Conservation (phyloP, 495 filamentous ascomycete species). For the Filosporella fistucella region DNA sequence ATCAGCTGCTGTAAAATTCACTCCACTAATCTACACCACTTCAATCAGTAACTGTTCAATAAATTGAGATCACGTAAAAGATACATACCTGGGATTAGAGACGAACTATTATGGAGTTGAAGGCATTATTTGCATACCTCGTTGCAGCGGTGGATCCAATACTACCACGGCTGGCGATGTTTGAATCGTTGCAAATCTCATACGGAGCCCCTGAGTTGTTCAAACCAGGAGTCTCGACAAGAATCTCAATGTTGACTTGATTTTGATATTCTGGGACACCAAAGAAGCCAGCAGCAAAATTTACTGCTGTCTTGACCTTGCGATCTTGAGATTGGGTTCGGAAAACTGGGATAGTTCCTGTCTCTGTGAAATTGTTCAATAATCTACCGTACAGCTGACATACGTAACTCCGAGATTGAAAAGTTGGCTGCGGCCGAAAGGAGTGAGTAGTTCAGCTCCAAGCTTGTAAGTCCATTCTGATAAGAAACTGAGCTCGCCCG, state of each 20-base stretch:
- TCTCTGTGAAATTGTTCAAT: slow-evolving; percentile 1
- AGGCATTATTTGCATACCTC: neutral
- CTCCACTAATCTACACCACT: neutral
- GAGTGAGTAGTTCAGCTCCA: slow-evolving; percentile 1
- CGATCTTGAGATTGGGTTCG: slow-evolving; percentile 4
- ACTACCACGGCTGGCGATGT: slow-evolving; percentile 1
- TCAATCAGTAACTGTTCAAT: neutral
- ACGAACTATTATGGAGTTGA: slow-evolving; percentile 1
- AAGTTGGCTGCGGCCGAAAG: slow-evolving; percentile 4
- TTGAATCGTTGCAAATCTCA: slow-evolving; percentile 3
- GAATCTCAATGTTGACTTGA: slow-evolving; percentile 6
- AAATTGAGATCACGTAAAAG: neutral
- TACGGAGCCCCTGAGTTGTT: slow-evolving; percentile 5
- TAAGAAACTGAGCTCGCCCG: neutral
- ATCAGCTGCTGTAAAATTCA: neutral
- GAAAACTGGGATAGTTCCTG: neutral
- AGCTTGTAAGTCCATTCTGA: slow-evolving; percentile 2
- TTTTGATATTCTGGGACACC: slow-evolving; percentile 1
- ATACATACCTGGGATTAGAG: neutral
- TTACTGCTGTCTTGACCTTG: slow-evolving; percentile 3
- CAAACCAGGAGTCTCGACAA: neutral
- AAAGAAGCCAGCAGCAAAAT: slow-evolving; percentile 7
- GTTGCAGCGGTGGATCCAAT: neutral
- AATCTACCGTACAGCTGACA: neutral
- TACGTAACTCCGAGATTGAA: slow-evolving; percentile 5